Percentiles rank a stretch among this genome's conserved stretches.
Conservation (phyloP, 169 alveolate species). For the Plasmodium malariae region DNA sequence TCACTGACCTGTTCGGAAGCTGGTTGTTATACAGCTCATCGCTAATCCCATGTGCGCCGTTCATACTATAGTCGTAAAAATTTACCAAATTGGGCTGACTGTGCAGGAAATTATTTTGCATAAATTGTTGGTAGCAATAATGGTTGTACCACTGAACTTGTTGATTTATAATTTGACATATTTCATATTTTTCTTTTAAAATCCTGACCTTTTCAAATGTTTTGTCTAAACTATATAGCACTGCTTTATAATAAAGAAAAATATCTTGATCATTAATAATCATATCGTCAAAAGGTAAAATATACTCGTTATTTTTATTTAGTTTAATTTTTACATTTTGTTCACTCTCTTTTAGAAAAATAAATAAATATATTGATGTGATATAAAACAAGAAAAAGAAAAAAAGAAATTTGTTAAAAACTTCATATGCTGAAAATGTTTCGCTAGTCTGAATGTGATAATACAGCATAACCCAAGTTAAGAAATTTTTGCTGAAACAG, state of each 20-base stretch:
- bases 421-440: constrained; percentile 16
- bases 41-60: background rate
- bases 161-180: constrained; percentile 26
- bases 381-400: constrained; percentile 43
- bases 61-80: background rate
- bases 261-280: constrained; percentile 41
- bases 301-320: background rate
- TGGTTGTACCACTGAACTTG: constrained; percentile 34
- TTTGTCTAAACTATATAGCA: constrained; percentile 49
- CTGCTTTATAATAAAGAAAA: constrained; percentile 34
- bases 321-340: constrained; percentile 18
- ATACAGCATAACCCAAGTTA: constrained; percentile 20
- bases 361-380: constrained; percentile 47
- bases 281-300: constrained; percentile 26
- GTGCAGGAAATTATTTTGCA: constrained; percentile 9
- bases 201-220: constrained; percentile 42
- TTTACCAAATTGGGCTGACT: constrained; percentile 1
- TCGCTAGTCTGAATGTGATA: constrained; percentile 40
- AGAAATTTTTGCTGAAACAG: background rate
- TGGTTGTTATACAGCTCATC: too few species aligned
- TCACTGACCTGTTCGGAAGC: background rate
- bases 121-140: background rate
- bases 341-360: constrained; percentile 48
- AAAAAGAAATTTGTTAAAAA: constrained; percentile 16
- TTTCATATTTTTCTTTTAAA: constrained; percentile 19